These are phyloP conservation scores for Monosporascus sp. DNA, from an alignment of 2,329 filamentous ascomycete genomes.

Conservation along the genomic window DNA sequence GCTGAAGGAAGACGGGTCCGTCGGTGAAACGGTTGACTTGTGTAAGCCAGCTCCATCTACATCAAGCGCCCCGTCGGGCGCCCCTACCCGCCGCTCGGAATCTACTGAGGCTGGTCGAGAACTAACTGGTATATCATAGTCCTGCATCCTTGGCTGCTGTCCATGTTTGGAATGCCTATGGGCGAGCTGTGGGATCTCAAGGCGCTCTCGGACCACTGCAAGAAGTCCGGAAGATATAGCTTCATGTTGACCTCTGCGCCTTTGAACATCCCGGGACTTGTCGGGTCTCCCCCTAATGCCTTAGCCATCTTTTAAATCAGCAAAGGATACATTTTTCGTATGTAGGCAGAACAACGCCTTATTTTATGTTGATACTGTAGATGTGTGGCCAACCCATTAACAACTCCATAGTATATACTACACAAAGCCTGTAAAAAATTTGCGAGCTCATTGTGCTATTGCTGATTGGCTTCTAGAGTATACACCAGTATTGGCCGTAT, in stretches of 20 bases:
- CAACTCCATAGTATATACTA: too few species aligned
- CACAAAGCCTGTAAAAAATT: too few species aligned
- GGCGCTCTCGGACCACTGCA: constrained; percentile 46
- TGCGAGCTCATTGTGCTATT: too few species aligned
- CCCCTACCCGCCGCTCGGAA: too few species aligned
- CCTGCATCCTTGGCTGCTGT: constrained; percentile 44
- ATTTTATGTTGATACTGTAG: too few species aligned
- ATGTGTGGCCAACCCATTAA: too few species aligned
- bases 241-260: constrained; percentile 60
- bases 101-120: too few species aligned
- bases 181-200: constrained; percentile 54
- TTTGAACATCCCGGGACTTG: constrained; percentile 49
- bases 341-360: too few species aligned
- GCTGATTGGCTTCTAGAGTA: too few species aligned
- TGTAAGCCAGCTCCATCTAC: constrained; percentile 25
- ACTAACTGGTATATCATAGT: constrained; percentile 21
- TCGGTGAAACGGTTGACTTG: constrained; percentile 27
- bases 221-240: constrained; percentile 46
- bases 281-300: constrained; percentile 44
- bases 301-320: constrained; percentile 37
- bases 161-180: constrained; percentile 48
- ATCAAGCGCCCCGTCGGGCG: too few species aligned
- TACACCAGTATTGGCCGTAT: too few species aligned
- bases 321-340: too few species aligned
- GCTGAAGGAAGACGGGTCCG: constrained; percentile 34